Evolutionary conservation across 352 stramenopile species (phyloP).

Genomic region (Phytophthora agathidicida): DNA sequence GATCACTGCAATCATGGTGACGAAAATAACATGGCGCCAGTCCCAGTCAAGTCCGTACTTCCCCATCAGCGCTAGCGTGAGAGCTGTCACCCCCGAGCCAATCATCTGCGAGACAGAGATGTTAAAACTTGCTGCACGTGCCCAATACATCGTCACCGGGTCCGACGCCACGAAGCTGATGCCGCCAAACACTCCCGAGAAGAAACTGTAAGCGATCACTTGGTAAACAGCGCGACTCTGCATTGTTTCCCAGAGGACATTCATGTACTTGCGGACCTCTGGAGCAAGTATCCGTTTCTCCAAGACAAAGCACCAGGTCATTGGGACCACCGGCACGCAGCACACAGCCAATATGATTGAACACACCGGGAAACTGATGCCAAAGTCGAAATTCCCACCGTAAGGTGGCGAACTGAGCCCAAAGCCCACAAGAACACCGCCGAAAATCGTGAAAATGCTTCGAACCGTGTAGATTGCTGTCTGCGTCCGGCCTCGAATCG

Average conservation of each 20-base stretch:
- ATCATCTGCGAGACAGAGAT: constrained; percentile 41
- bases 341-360: constrained; percentile 34
- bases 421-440: constrained; percentile 39
- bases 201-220: constrained; percentile 46
- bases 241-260: constrained; percentile 27
- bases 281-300: constrained; percentile 25
- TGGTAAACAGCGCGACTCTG: constrained; percentile 47
- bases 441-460: constrained; percentile 42
- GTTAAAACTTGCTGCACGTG: constrained; percentile 43
- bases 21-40: constrained; percentile 36
- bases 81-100: constrained; percentile 31
- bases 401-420: constrained; percentile 41
- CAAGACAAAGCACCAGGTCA: constrained; percentile 43
- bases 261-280: constrained; percentile 33
- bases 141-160: constrained; percentile 47
- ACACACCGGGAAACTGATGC: constrained; percentile 35
- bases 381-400: constrained; percentile 41
- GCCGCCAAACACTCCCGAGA: constrained; percentile 32
- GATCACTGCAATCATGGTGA: constrained; percentile 36
- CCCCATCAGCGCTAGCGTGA: constrained; percentile 34
- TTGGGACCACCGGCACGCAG: constrained; percentile 34
- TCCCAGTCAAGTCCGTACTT: constrained; percentile 46
- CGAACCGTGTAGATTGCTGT: constrained; percentile 49
- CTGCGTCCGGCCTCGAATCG: constrained; percentile 39
- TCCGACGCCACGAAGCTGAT: constrained; percentile 39